Conservation (phyloP, 352 stramenopile genomes). For the Phytophthora pistaciae region DNA sequence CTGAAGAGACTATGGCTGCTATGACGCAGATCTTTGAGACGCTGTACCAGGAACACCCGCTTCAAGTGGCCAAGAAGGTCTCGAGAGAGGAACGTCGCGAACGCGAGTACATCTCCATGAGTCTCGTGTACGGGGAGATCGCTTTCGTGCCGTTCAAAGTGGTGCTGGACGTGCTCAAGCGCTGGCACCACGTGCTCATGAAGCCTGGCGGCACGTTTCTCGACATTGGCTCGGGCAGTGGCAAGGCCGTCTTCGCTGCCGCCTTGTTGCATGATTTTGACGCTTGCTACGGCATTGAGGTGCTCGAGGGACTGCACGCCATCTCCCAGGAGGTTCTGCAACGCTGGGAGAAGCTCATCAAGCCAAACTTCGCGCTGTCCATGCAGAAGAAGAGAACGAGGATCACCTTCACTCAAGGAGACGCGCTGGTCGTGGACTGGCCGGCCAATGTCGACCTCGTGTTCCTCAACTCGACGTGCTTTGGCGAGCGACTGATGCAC, state of each 20-base stretch:
- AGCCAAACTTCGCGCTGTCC: constrained; percentile 53
- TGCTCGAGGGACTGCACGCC: constrained; percentile 77
- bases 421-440: constrained; percentile 82
- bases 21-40: constrained; percentile 51
- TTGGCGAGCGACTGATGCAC: constrained; percentile 72
- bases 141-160: constrained; percentile 80
- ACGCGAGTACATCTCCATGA: constrained; percentile 70
- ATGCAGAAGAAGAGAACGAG: constrained; percentile 77
- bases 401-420: constrained; percentile 76
- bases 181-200: constrained; percentile 63
- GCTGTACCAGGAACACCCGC: constrained; percentile 56
- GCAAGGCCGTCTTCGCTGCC: constrained; percentile 89
- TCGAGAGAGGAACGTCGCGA: constrained; percentile 56
- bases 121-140: constrained; percentile 92
- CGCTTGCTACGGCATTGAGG: constrained; percentile 88
- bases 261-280: constrained; percentile 89
- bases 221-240: constrained; percentile 89
- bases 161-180: constrained; percentile 73
- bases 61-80: constrained; percentile 37
- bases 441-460: constrained; percentile 65
- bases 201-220: constrained; percentile 84
- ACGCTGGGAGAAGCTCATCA: constrained; percentile 66
- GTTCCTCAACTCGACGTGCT: constrained; percentile 94
- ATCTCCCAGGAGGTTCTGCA: constrained; percentile 66
- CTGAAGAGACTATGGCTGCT: constrained; percentile 29